Evolutionary conservation across 805 yeast species (phyloP).

Genomic region (Brettanomyces naardenensis): DNA sequence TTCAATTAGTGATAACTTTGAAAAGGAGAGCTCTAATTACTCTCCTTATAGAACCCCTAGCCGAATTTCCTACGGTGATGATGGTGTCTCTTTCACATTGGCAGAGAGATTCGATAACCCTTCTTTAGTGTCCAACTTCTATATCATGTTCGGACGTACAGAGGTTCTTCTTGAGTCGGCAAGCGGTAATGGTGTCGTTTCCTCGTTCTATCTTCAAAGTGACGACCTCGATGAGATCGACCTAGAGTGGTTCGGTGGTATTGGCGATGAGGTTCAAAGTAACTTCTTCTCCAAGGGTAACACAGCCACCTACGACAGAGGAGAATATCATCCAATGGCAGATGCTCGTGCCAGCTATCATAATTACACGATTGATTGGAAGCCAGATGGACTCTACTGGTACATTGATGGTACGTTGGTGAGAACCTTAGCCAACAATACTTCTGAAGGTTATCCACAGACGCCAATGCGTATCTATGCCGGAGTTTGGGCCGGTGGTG

Average conservation of each 20-base stretch:
- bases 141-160: slow-evolving; percentile 83
- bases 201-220: slow-evolving; percentile 71
- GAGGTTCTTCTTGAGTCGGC: slow-evolving; percentile 70
- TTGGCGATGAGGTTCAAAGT: slow-evolving; percentile 63
- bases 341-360: slow-evolving; percentile 55
- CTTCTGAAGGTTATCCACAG: slow-evolving; percentile 76
- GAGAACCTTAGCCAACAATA: slow-evolving; percentile 49
- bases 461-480: slow-evolving; percentile 64
- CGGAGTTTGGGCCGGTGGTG: slow-evolving; percentile 85
- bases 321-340: slow-evolving; percentile 54
- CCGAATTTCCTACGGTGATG: slow-evolving; percentile 35
- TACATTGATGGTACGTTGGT: slow-evolving; percentile 61
- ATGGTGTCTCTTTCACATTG: slow-evolving; percentile 59
- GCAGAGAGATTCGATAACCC: slow-evolving; percentile 69
- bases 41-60: slow-evolving; percentile 38
- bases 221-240: slow-evolving; percentile 91
- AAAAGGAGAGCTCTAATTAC: slow-evolving; percentile 32
- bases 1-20: slow-evolving; percentile 45
- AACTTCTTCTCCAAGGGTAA: slow-evolving; percentile 79
- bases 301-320: slow-evolving; percentile 72
- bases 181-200: slow-evolving; percentile 68
- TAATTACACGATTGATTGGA: slow-evolving; percentile 85
- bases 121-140: slow-evolving; percentile 65
- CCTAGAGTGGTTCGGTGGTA: slow-evolving; percentile 81
- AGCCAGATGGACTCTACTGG: slow-evolving; percentile 57